Percentiles rank a stretch among this genome's conserved stretches.
Evolutionary conservation across 2,329 filamentous ascomycete genomes (phyloP).

Genomic region (Neobulgaria alba): DNA sequence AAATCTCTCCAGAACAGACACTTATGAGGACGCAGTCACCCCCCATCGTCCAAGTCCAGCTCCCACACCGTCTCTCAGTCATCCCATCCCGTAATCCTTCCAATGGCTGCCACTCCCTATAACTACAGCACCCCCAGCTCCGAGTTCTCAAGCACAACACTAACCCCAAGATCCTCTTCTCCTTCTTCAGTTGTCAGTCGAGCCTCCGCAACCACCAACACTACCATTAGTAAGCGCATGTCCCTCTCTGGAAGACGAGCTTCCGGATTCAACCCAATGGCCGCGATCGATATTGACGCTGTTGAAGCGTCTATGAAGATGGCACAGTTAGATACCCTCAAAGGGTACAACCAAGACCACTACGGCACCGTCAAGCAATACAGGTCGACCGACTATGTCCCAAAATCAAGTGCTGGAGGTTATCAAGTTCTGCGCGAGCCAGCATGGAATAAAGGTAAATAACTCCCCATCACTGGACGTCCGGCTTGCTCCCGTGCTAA

Average conservation of each 20-base stretch:
- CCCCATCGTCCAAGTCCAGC: background rate
- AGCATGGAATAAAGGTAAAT: slow-evolving; percentile 58
- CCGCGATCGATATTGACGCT: slow-evolving; percentile 41
- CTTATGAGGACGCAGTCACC: background rate
- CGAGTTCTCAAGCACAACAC: slow-evolving; percentile 9
- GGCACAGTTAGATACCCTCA: slow-evolving; percentile 49
- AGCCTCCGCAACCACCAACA: slow-evolving; percentile 21
- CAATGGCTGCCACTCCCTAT: slow-evolving; percentile 22
- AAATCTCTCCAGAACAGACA: background rate
- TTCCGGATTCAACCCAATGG: slow-evolving; percentile 23
- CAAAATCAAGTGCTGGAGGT: slow-evolving; percentile 43
- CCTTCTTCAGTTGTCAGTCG: slow-evolving; percentile 23
- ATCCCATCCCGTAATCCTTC: slow-evolving; percentile 1
- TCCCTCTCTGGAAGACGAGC: slow-evolving; percentile 23
- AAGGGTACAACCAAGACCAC: slow-evolving; percentile 50
- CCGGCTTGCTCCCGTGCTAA: background rate
- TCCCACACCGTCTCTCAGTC: slow-evolving; percentile 3
- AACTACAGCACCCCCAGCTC: slow-evolving; percentile 20
- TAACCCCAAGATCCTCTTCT: slow-evolving; percentile 23
- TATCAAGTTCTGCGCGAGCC: slow-evolving; percentile 55
- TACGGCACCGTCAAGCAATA: slow-evolving; percentile 48
- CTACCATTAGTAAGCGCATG: slow-evolving; percentile 23
- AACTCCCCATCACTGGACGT: background rate
- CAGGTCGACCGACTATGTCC: slow-evolving; percentile 43
- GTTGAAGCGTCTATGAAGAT: slow-evolving; percentile 54